A percentile compares a stretch with the other conserved stretches of the same genome.
phyloP scores from a whole-genome alignment of 192 early-diverging fungal species.

The Phlyctochytrium arcticum region DNA sequence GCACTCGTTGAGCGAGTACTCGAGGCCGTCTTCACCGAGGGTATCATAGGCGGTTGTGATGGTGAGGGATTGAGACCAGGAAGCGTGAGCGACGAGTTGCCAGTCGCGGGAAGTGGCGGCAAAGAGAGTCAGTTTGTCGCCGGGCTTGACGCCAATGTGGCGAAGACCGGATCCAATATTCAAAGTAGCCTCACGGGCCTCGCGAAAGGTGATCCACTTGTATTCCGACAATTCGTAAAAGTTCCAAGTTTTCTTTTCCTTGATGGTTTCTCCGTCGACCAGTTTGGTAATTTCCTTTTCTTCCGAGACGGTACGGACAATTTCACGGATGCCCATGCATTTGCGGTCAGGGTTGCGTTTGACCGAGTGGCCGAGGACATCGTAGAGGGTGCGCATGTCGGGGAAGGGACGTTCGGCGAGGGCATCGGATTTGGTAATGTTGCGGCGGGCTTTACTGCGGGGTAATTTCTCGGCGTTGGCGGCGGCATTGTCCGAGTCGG shows the following conservation, averaged over 20 bases:
- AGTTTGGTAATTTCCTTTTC: constrained; percentile 66
- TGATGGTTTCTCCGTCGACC: constrained; percentile 50
- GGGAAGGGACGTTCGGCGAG: constrained; percentile 16
- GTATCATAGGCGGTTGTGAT: constrained; percentile 78
- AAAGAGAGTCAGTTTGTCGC: constrained; percentile 45
- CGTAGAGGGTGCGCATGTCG: constrained; percentile 65
- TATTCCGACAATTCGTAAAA: constrained; percentile 77
- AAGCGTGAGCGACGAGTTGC: constrained; percentile 58
- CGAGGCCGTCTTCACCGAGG: constrained; percentile 77
- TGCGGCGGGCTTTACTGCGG: constrained; percentile 20
- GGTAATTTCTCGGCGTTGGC: too few relatives aligned
- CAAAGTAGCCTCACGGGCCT: constrained; percentile 47
- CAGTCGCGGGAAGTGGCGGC: constrained; percentile 54
- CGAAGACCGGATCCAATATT: constrained; percentile 69
- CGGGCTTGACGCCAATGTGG: constrained; percentile 54
- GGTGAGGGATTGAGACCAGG: constrained; percentile 64
- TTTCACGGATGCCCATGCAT: constrained; percentile 66
- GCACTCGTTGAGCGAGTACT: constrained; percentile 80
- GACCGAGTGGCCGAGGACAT: constrained; percentile 58
- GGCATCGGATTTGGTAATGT: neutral
- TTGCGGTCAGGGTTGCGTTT: constrained; percentile 52
- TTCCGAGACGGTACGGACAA: constrained; percentile 66
- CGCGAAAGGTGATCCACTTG: constrained; percentile 74
- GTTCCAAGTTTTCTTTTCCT: constrained; percentile 77
- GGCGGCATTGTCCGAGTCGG: too few relatives aligned